These are phyloP conservation scores for Trichaptum fuscoviolaceum DNA, from an alignment of 768 basidiomycete genomes.

Conservation along the genomic window DNA sequence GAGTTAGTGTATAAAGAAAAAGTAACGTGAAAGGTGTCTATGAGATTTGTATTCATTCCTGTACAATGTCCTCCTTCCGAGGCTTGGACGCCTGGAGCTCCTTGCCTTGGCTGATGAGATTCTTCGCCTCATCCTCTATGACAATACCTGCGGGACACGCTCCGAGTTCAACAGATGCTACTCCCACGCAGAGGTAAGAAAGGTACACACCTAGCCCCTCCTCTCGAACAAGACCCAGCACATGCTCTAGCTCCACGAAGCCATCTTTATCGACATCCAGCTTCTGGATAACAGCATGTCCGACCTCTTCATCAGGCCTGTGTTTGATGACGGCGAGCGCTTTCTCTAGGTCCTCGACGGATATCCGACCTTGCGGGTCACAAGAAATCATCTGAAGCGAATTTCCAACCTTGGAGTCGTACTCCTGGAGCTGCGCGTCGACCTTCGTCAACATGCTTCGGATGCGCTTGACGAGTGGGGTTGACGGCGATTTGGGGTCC, in stretches of 20 bases:
- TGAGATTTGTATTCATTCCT: constrained; percentile 37
- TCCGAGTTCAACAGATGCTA: constrained; percentile 7
- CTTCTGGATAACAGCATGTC: constrained; percentile 83
- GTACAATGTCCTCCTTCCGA: constrained; percentile 95
- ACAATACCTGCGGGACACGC: constrained; percentile 52
- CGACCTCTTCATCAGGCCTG: constrained; percentile 83
- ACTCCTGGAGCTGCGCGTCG: constrained; percentile 85
- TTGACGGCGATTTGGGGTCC: constrained; percentile 78
- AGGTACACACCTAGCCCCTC: constrained; percentile 66
- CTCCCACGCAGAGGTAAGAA: constrained; percentile 5
- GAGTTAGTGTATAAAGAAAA: neutral
- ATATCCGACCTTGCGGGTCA: constrained; percentile 83
- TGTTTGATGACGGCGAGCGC: constrained; percentile 93
- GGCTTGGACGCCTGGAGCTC: constrained; percentile 75
- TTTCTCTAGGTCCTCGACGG: constrained; percentile 82
- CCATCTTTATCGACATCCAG: constrained; percentile 96
- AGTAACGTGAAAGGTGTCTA: neutral
- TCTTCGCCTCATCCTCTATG: constrained; percentile 79
- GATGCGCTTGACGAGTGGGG: constrained; percentile 92
- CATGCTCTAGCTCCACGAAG: constrained; percentile 92
- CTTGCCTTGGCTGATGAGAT: constrained; percentile 75
- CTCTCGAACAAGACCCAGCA: constrained; percentile 81
- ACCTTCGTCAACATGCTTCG: constrained; percentile 94
- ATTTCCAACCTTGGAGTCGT: constrained; percentile 82
- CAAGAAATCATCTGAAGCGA: constrained; percentile 84